These are phyloP conservation scores for Trifolium fragiferum DNA, from an alignment of 306 rosid species.

Conservation along the genomic window DNA sequence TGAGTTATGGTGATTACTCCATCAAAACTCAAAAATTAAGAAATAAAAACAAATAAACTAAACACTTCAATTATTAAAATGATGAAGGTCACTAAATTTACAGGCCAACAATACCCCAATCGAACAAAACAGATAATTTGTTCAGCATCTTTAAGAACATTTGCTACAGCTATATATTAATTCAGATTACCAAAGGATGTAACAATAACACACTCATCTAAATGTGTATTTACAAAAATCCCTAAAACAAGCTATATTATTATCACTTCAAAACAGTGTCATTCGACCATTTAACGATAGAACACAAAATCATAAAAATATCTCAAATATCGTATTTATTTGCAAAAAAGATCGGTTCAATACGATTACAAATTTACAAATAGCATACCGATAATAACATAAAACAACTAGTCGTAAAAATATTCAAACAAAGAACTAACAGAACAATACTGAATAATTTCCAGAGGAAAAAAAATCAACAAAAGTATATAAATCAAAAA, in stretches of 20 bases:
- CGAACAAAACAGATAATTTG: not conserved
- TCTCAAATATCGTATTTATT: not conserved
- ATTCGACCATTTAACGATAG: not conserved
- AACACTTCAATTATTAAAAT: not conserved
- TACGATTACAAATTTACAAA: not conserved
- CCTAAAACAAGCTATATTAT: not conserved
- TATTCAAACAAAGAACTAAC: no score
- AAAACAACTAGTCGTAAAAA: not conserved
- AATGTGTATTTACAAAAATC: not conserved
- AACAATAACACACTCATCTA: not conserved
- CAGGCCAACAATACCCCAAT: not conserved
- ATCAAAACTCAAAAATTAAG: not conserved
- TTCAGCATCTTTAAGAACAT: not conserved
- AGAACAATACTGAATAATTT: not conserved
- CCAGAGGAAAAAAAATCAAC: not conserved
- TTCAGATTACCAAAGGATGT: not conserved
- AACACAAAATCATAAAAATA: not conserved
- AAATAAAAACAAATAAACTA: not conserved
- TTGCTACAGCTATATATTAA: not conserved
- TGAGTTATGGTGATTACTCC: not conserved
- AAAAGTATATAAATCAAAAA: no score
- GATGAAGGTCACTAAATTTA: not conserved
- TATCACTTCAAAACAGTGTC: not conserved
- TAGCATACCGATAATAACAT: not conserved
- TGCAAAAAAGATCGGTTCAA: not conserved